Percentiles rank a stretch among this genome's conserved stretches.
Conservation (phyloP, 306 rosid genomes). For the Abrus pulchellus region DNA sequence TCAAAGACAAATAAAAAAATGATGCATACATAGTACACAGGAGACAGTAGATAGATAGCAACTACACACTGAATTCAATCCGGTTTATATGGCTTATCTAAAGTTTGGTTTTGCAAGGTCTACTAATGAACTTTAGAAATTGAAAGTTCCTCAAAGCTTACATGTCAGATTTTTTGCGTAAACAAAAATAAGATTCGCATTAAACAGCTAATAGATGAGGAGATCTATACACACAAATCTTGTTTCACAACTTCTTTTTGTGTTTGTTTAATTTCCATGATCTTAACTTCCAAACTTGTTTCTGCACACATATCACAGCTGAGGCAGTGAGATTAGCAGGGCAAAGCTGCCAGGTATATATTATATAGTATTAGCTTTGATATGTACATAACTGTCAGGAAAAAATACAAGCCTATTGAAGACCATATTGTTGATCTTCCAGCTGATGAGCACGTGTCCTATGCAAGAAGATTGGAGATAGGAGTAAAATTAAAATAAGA, state of each 20-base stretch:
- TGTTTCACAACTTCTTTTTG: background rate
- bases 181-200: background rate
- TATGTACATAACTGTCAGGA: constrained; percentile 13
- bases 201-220: background rate
- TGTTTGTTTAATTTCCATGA: constrained; percentile 12
- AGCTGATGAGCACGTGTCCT: background rate
- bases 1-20: too few relatives aligned
- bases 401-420: background rate
- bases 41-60: too few relatives aligned
- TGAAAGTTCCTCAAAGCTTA: background rate
- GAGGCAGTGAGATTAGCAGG: background rate
- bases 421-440: constrained; percentile 22
- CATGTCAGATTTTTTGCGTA: background rate
- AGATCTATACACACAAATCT: background rate
- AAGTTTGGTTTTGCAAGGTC: background rate
- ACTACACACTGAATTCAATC: background rate
- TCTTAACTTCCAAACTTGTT: background rate
- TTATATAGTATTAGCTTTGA: constrained; percentile 1
- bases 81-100: background rate
- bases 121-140: background rate
- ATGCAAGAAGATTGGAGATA: background rate
- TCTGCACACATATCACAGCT: background rate
- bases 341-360: constrained; percentile 3
- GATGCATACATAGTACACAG: too few relatives aligned
- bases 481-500: background rate